Conservation (phyloP, 176 grass and related monocot species). For the Avena insularis region DNA sequence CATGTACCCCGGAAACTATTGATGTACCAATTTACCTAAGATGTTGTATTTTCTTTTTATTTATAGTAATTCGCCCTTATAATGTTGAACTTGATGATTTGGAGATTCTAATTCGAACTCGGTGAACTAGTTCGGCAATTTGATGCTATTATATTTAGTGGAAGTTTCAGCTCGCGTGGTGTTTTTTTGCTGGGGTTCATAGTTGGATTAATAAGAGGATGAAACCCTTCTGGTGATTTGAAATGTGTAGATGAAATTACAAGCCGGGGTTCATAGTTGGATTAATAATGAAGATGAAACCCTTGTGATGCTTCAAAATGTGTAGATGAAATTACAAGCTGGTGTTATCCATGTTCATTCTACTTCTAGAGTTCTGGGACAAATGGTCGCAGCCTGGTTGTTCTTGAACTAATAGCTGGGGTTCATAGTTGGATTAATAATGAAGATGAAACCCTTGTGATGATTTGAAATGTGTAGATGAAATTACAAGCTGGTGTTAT, state of each 20-base stretch:
- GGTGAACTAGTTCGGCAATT: slow-evolving; percentile 12
- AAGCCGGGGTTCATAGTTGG: background rate
- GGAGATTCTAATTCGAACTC: slow-evolving; percentile 47
- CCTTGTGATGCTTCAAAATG: background rate
- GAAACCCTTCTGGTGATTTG: slow-evolving; percentile 1
- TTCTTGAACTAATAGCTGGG: too few relatives aligned
- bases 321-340: slow-evolving; percentile 28
- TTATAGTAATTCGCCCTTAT: slow-evolving; percentile 47
- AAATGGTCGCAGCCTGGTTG: too few relatives aligned
- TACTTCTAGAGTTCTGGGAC: background rate
- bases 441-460: slow-evolving; percentile 11
- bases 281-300: background rate
- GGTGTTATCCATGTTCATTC: background rate
- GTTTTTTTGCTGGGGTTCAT: slow-evolving; percentile 7
- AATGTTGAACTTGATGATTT: slow-evolving; percentile 50
- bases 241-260: slow-evolving; percentile 15
- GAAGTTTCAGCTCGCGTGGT: background rate
- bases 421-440: too few relatives aligned
- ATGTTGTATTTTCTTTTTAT: slow-evolving; percentile 59
- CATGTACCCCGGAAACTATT: slow-evolving; percentile 52
- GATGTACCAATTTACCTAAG: slow-evolving; percentile 58
- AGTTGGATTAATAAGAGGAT: slow-evolving; percentile 11
- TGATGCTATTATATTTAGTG: slow-evolving; percentile 40
- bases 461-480: background rate
- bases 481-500: slow-evolving; percentile 22